Conservation (phyloP, 352 stramenopile species). For the Phytopythium cucurbitacearum region DNA sequence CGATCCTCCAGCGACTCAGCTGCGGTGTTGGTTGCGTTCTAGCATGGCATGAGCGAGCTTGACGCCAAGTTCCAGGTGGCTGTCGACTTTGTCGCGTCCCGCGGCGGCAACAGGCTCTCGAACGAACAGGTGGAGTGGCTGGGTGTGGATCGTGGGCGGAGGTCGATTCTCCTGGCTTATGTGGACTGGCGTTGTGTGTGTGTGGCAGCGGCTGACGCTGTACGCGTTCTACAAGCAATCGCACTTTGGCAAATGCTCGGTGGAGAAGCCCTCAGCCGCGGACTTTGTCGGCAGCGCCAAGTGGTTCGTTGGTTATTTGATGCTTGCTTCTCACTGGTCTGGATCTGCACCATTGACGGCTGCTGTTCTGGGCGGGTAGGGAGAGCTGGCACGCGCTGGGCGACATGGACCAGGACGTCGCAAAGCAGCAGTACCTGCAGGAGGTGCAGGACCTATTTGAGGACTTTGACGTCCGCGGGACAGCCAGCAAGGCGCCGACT, state of each 20-base stretch:
- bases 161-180: neutral
- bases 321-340: neutral
- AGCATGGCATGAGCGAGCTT: constrained; percentile 56
- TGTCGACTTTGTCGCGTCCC: constrained; percentile 54
- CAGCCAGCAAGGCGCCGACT: constrained; percentile 15
- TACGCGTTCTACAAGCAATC: constrained; percentile 86
- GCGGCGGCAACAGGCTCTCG: constrained; percentile 41
- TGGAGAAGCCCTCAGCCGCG: constrained; percentile 52
- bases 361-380: constrained; percentile 13
- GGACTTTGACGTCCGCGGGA: constrained; percentile 48
- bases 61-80: constrained; percentile 72
- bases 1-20: neutral
- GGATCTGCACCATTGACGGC: neutral
- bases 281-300: constrained; percentile 70
- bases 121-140: constrained; percentile 50
- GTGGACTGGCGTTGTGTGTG: constrained; percentile 3
- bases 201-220: constrained; percentile 50
- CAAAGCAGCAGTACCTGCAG: constrained; percentile 66
- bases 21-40: constrained; percentile 3
- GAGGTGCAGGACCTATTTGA: constrained; percentile 70
- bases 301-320: constrained; percentile 31
- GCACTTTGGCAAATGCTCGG: constrained; percentile 44
- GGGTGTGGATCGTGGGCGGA: neutral
- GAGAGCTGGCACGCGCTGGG: constrained; percentile 66
- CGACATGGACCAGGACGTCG: constrained; percentile 42